Percentiles rank a stretch among this genome's conserved stretches.
phyloP scores from a whole-genome alignment of 2,329 filamentous ascomycete species.

The Colletotrichum sp. region DNA sequence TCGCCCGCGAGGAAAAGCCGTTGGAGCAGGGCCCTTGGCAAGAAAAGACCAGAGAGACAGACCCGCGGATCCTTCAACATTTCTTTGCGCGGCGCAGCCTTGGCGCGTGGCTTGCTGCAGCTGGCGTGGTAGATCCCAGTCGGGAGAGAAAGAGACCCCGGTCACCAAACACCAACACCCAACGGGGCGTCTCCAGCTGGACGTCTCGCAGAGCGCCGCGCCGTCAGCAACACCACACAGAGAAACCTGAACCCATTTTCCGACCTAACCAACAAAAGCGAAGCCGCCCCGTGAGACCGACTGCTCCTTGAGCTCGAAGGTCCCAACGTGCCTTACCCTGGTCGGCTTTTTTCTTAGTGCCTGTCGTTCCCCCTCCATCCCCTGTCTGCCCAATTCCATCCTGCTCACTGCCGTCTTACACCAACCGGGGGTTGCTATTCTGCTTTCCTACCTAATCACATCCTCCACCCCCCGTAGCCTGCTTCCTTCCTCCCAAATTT shows the following conservation, averaged over 20 bases:
- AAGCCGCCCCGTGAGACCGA: not conserved
- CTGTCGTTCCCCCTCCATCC: not conserved
- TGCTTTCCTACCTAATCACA: not conserved
- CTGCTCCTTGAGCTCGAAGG: not conserved
- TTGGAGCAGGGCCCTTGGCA: not conserved
- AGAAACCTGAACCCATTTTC: not conserved
- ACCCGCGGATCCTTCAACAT: constrained; percentile 3
- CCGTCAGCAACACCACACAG: constrained; percentile 1
- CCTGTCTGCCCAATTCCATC: not conserved
- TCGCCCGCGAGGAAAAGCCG: not conserved
- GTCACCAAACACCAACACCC: not conserved
- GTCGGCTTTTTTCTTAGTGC: not conserved
- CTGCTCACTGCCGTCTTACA: not conserved
- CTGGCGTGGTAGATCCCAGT: constrained; percentile 3
- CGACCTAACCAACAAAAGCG: constrained; percentile 7
- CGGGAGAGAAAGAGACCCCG: not conserved
- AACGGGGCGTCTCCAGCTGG: not conserved
- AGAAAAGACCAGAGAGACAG: not conserved
- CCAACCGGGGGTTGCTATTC: not conserved
- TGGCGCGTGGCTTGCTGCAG: constrained; percentile 18
- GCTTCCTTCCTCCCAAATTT: not conserved
- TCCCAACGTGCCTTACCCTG: not conserved
- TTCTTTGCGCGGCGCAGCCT: constrained; percentile 9
- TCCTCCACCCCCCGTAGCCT: not conserved
- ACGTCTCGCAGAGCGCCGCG: not conserved